These are phyloP conservation scores for Mycena sp. DNA, from an alignment of 1,284 basidiomycete species.

Conservation along the genomic window DNA sequence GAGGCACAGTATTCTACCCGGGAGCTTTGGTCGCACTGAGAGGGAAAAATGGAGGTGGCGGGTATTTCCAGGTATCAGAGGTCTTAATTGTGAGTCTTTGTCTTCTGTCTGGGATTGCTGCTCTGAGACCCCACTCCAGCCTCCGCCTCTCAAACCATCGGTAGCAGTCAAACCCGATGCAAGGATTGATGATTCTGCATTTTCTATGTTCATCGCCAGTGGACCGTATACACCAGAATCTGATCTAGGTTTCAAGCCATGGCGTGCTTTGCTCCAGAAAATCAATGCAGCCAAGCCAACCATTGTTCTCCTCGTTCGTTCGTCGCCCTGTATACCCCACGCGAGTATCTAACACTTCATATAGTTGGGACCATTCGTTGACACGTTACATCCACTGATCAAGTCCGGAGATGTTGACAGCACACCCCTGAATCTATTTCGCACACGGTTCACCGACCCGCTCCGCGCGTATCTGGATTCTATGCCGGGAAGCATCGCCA, in stretches of 20 bases:
- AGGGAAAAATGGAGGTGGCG: constrained; percentile 92
- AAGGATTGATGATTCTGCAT: constrained; percentile 46
- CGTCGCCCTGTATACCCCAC: background rate
- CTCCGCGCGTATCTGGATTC: constrained; percentile 68
- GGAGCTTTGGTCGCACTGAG: constrained; percentile 90
- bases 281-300: constrained; percentile 74
- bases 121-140: constrained; percentile 41
- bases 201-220: constrained; percentile 76
- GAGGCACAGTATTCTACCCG: constrained; percentile 86
- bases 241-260: constrained; percentile 81
- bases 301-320: constrained; percentile 80
- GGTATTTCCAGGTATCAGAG: constrained; percentile 87
- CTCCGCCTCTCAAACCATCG: constrained; percentile 58
- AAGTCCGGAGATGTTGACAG: constrained; percentile 75
- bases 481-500: constrained; percentile 74
- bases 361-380: constrained; percentile 92
- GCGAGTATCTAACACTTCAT: background rate
- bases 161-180: constrained; percentile 43
- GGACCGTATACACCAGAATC: constrained; percentile 87
- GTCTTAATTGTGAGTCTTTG: constrained; percentile 69
- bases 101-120: constrained; percentile 20
- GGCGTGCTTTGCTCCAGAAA: constrained; percentile 66
- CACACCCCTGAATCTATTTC: constrained; percentile 78
- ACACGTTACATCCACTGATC: constrained; percentile 78
- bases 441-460: constrained; percentile 67